Evolutionary conservation across 148 eudicot species (phyloP), one percentile per base, ranked within the genome.

Genomic region (Mesembryanthemum crystallinum): DNA sequence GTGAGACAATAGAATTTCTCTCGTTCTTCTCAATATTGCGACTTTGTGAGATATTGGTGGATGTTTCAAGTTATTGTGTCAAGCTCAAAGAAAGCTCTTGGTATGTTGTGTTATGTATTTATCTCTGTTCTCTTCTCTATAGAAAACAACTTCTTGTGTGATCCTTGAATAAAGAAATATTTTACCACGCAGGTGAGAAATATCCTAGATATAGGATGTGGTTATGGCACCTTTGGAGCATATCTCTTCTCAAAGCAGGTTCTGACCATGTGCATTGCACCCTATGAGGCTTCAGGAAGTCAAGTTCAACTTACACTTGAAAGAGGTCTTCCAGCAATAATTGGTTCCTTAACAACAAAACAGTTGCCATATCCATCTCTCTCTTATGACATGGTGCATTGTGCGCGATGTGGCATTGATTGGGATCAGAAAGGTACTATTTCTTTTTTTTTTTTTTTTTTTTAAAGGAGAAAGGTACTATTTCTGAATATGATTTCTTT

Each of bases 291-390:
- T 81, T 91, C 98, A 47, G 98, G 98, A 39, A 93, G 98, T 83
- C 98, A 93, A 86, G 98, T 91, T 60, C 97, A 93, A 70, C 86
- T 93, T 72, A 91, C 94, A 65, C 92, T 91, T 52, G 98, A 93
- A 84, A 88, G 98, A 84, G 98, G 98, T 65, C 92, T 93, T 77
- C 98, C 98, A 9, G 98, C 97, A 66, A 91, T 93, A 97, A 84
- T 91, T 78, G 98, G 88, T 68, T 89, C 98, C 74, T 82, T 93
- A 68, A 72, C 75, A 68, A 85, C 86, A 12, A 86, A 86, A 71
- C 96, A 93, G 81, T 81, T 93, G 76, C 98, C 98, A 63, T 91
- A 79, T 87, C 90, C 98, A 57, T 87, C 98, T 58, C 94, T 93
- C 63, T 91, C 98, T 54, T 93, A 86, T 80, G 98, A 93, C 78